These are phyloP conservation scores for Globisporangium cederbergense DNA, from an alignment of 352 stramenopile species.

Conservation along the genomic window DNA sequence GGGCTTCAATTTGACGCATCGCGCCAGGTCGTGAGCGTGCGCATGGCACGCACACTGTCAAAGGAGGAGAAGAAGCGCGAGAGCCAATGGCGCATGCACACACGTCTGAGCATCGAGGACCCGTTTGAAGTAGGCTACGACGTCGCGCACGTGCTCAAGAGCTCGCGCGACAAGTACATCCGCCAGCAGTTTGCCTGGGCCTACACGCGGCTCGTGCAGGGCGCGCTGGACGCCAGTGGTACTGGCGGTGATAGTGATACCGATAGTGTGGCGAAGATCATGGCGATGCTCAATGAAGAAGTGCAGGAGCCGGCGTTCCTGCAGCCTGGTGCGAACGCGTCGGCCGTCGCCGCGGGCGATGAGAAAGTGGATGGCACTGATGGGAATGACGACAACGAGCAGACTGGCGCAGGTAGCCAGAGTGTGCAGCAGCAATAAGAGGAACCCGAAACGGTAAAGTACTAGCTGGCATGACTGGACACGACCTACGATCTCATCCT, in stretches of 20 bases:
- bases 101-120: conserved; percentile 94
- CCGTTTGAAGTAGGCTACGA: conserved; percentile 98
- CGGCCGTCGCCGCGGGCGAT: neutral
- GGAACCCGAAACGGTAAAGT: too few species aligned
- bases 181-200: conserved; percentile 77
- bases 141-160: conserved; percentile 95
- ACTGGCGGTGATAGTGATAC: neutral
- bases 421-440: neutral
- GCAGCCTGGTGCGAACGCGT: conserved; percentile 5
- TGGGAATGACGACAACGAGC: neutral
- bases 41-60: conserved; percentile 55
- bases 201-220: conserved; percentile 58
- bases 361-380: conserved; percentile 1
- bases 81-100: conserved; percentile 72
- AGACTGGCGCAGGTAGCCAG: too few species aligned
- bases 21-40: conserved; percentile 60
- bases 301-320: conserved; percentile 15
- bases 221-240: conserved; percentile 14
- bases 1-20: conserved; percentile 70
- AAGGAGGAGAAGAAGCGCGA: conserved; percentile 76
- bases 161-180: conserved; percentile 82
- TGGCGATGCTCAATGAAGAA: conserved; percentile 13
- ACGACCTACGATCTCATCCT: too few species aligned
- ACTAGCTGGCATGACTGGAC: too few species aligned
- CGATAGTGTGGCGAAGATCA: conserved; percentile 4